phyloP scores from a whole-genome alignment of 495 filamentous ascomycete species.

The Poronia punctata region DNA sequence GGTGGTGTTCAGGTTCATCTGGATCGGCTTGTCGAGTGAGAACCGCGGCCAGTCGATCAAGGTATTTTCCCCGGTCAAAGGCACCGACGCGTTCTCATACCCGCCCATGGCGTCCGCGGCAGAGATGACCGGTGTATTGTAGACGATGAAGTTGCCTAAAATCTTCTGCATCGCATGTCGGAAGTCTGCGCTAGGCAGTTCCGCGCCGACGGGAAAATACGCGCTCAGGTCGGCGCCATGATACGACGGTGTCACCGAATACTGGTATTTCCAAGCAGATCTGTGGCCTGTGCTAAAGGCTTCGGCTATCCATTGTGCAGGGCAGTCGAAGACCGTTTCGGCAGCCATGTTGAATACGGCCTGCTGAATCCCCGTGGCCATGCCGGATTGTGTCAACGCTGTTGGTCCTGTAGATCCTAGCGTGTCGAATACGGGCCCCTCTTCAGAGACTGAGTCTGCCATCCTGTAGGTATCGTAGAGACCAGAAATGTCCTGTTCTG shows the following conservation, averaged over 20 bases:
- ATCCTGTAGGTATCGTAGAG: too few relatives aligned
- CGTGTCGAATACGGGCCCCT: slow-evolving; percentile 15
- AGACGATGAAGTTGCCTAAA: slow-evolving; percentile 51
- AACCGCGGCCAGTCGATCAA: slow-evolving; percentile 32
- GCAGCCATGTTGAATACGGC: slow-evolving; percentile 48
- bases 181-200: slow-evolving; percentile 22
- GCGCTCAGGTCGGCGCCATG: slow-evolving; percentile 49
- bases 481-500: slow-evolving; percentile 18
- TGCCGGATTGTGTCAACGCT: slow-evolving; percentile 16
- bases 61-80: slow-evolving; percentile 12
- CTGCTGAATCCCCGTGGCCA: slow-evolving; percentile 18
- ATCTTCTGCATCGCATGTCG: slow-evolving; percentile 29
- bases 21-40: slow-evolving; percentile 22
- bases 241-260: slow-evolving; percentile 50
- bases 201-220: slow-evolving; percentile 40
- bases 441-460: too few relatives aligned
- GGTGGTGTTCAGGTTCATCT: slow-evolving; percentile 50
- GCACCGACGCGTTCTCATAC: slow-evolving; percentile 23
- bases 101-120: slow-evolving; percentile 40
- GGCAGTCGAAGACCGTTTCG: slow-evolving; percentile 57
- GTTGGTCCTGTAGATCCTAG: slow-evolving; percentile 15
- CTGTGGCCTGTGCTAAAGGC: slow-evolving; percentile 38
- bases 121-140: slow-evolving; percentile 38
- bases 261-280: slow-evolving; percentile 53
- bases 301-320: slow-evolving; percentile 56